phyloP scores from a whole-genome alignment of 2,329 filamentous ascomycete genomes.

The Madurella mycetomatis region DNA sequence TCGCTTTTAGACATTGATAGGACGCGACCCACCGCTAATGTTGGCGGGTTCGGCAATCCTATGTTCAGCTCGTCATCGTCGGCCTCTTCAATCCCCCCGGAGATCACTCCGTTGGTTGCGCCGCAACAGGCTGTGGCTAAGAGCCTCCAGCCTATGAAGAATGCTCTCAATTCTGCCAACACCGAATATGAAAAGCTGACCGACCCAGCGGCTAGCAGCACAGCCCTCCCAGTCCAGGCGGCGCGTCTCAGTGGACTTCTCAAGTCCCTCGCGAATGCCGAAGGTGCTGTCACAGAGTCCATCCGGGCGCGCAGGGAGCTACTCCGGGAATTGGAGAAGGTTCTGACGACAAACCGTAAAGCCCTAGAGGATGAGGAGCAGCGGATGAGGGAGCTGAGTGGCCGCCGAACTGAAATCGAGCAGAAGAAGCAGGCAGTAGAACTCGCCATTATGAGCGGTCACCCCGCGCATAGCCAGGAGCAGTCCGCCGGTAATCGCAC shows the following conservation, averaged over 20 bases:
- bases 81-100: slow-evolving; percentile 60
- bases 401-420: slow-evolving; percentile 70
- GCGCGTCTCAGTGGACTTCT: slow-evolving; percentile 85
- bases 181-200: slow-evolving; percentile 81
- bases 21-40: slow-evolving; percentile 48
- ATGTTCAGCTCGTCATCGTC: slow-evolving; percentile 60
- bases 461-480: slow-evolving; percentile 57
- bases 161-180: slow-evolving; percentile 65
- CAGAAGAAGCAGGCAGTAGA: slow-evolving; percentile 84
- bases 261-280: slow-evolving; percentile 81
- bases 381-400: slow-evolving; percentile 58
- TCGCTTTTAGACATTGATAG: slow-evolving; percentile 56
- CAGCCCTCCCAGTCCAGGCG: slow-evolving; percentile 85
- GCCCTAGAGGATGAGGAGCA: slow-evolving; percentile 67
- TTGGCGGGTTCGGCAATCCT: slow-evolving; percentile 53
- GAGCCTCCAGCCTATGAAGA: slow-evolving; percentile 62
- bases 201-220: slow-evolving; percentile 62
- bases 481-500: slow-evolving; percentile 44
- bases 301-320: slow-evolving; percentile 79
- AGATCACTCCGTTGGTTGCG: slow-evolving; percentile 71
- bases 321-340: slow-evolving; percentile 74
- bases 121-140: slow-evolving; percentile 72
- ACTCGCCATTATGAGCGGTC: slow-evolving; percentile 80
- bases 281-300: slow-evolving; percentile 82
- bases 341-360: slow-evolving; percentile 68